Evolutionary conservation across 768 basidiomycete species (phyloP), one percentile per base, ranked within the genome.

Genomic region (Leccinum broughii): DNA sequence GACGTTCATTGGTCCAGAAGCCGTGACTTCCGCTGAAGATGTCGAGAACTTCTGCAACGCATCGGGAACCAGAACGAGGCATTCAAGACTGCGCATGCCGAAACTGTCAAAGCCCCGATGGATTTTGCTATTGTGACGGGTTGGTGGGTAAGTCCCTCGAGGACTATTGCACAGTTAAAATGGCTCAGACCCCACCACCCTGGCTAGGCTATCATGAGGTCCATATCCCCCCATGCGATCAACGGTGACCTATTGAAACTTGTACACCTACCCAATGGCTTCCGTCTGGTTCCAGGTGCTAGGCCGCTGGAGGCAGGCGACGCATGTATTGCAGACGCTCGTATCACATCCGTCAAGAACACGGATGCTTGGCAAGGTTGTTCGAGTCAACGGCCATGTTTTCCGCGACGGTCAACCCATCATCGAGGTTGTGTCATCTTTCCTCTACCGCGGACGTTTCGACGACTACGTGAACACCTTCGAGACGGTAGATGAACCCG

Each of bases 51-150:
- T 99, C 82, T 96, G 93, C 68, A 83, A 87, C 24, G 89, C 53
- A 86, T 98, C 58, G 96, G 95, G 34, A 98, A 98, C 75, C 88
- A 95, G 69, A 89, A 86, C 32, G 96, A 94, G 71, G 83, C 84
- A 1, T 99, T 96, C 83, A 93, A 95, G 83, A 79, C 83, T 13
- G 84, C 81, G 3, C 83, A 93, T 58, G 87, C 81, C 52, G 79
- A 81, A 24, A 74, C 68, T 50, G 85, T 93, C 49, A 85, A 90
- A 68, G 94, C 96, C 2, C 97, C 97, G 0, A 96, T 99, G 93
- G 97, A 98, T 77, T 98, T 97, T 67, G 93, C 95, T 28, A 99
- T 99, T 69, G 96, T 98, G 54, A 89, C 95, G 46, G 95, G 96
- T 51, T 99, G 97, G 97, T 88, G 96, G 89, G 94, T 94, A 71